Evolutionary conservation across 176 grass and related monocot genomes (phyloP).

Genomic region (Melocanna baccifera): DNA sequence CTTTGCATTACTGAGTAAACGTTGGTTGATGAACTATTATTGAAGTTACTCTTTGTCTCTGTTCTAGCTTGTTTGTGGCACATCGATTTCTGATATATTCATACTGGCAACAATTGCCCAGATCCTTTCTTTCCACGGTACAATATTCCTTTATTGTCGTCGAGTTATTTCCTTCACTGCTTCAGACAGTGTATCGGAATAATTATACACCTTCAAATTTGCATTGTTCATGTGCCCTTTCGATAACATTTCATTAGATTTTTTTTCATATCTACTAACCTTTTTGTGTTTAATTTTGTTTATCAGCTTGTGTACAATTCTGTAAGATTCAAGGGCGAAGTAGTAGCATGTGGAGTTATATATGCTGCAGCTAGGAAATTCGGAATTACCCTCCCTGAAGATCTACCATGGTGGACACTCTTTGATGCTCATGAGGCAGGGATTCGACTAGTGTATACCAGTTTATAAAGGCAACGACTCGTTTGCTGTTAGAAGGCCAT

Average conservation of each 20-base stretch:
- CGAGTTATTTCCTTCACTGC: neutral
- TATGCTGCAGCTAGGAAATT: conserved; percentile 48
- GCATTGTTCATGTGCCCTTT: neutral
- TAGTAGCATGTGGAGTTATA: conserved; percentile 53
- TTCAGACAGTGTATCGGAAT: neutral
- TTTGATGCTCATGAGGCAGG: conserved; percentile 47
- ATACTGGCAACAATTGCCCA: neutral
- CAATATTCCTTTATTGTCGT: neutral
- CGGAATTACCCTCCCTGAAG: conserved; percentile 38
- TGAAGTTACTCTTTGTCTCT: neutral
- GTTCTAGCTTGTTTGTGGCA: neutral
- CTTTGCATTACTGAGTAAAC: no score
- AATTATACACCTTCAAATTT: neutral
- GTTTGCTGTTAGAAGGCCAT: conserved; percentile 32
- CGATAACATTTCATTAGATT: neutral
- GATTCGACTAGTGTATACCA: conserved; percentile 36
- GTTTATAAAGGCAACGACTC: conserved; percentile 54
- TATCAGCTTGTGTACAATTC: conserved; percentile 44
- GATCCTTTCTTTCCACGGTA: no score
- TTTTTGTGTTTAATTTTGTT: neutral
- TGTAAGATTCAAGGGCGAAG: conserved; percentile 59
- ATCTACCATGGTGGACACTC: conserved; percentile 43
- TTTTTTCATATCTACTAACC: neutral
- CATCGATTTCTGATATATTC: neutral
- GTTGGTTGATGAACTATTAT: neutral